Conservation (phyloP, 2,329 filamentous ascomycete genomes). For the Botrytis paeoniae region DNA sequence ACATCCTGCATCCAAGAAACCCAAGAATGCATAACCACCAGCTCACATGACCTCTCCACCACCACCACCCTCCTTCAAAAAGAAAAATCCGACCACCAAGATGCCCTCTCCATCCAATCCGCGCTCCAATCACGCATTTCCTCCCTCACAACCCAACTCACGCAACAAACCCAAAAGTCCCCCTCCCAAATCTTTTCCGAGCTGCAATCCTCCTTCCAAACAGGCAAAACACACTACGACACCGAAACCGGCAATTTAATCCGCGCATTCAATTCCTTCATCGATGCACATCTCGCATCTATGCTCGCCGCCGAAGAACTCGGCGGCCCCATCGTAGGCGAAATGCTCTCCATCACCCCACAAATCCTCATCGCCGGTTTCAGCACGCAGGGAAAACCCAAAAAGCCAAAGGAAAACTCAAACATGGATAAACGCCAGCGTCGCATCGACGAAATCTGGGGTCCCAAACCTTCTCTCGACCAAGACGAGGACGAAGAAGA, state of each 20-base stretch:
- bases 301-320: constrained; percentile 82
- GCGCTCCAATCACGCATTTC: constrained; percentile 57
- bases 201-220: neutral
- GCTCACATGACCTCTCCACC: constrained; percentile 44
- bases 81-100: constrained; percentile 50
- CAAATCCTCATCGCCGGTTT: constrained; percentile 60
- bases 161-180: constrained; percentile 6
- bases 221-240: constrained; percentile 58
- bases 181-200: constrained; percentile 1
- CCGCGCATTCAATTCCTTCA: constrained; percentile 64
- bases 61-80: constrained; percentile 48
- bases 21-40: constrained; percentile 53
- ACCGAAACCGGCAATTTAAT: constrained; percentile 59
- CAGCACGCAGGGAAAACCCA: constrained; percentile 56
- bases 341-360: constrained; percentile 62
- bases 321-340: constrained; percentile 78
- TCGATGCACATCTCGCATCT: constrained; percentile 65
- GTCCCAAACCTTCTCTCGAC: constrained; percentile 36
- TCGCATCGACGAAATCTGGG: constrained; percentile 64
- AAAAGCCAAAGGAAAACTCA: constrained; percentile 45
- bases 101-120: constrained; percentile 54
- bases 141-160: constrained; percentile 46
- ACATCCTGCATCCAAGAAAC: constrained; percentile 63
- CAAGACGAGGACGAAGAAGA: constrained; percentile 31
- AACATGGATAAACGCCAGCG: constrained; percentile 54